Percentiles rank a stretch among this genome's conserved stretches.
Evolutionary conservation across 1,284 basidiomycete genomes (phyloP).

Genomic region (Inonotus obliquus): DNA sequence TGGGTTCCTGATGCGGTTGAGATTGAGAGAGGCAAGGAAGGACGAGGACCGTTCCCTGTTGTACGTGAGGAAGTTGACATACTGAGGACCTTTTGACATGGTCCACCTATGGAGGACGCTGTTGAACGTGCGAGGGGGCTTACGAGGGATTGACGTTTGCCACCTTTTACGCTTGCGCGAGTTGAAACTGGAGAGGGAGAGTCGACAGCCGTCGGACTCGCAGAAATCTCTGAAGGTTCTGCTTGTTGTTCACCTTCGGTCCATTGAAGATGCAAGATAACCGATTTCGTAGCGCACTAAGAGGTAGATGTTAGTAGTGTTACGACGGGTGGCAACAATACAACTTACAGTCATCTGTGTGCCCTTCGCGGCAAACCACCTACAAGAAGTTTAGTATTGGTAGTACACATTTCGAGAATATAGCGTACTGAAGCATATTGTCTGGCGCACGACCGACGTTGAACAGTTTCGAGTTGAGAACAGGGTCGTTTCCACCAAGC

Average conservation of each 20-base stretch:
- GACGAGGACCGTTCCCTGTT: background rate
- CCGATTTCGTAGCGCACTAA: constrained; percentile 86
- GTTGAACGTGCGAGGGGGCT: constrained; percentile 16
- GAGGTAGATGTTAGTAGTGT: background rate
- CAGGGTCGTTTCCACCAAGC: constrained; percentile 64
- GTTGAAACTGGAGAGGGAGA: constrained; percentile 21
- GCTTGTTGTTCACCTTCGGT: constrained; percentile 53
- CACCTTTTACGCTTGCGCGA: constrained; percentile 41
- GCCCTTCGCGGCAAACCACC: constrained; percentile 88
- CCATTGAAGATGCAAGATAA: constrained; percentile 87
- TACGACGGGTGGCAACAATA: background rate
- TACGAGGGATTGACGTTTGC: constrained; percentile 8
- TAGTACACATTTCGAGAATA: background rate
- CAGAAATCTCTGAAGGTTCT: constrained; percentile 18
- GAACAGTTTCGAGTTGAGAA: constrained; percentile 58
- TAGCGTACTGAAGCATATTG: constrained; percentile 73
- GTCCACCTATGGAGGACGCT: constrained; percentile 18
- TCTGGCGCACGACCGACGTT: constrained; percentile 75
- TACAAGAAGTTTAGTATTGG: constrained; percentile 25
- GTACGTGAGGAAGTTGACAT: constrained; percentile 13
- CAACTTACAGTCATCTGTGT: constrained; percentile 78
- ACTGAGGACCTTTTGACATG: constrained; percentile 16
- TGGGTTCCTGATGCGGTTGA: background rate
- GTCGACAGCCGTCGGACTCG: constrained; percentile 14
- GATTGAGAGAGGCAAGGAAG: constrained; percentile 3